Percentiles rank a stretch among this genome's conserved stretches.
phyloP scores from a whole-genome alignment of 441 rosid species.

The Populus hybrid region DNA sequence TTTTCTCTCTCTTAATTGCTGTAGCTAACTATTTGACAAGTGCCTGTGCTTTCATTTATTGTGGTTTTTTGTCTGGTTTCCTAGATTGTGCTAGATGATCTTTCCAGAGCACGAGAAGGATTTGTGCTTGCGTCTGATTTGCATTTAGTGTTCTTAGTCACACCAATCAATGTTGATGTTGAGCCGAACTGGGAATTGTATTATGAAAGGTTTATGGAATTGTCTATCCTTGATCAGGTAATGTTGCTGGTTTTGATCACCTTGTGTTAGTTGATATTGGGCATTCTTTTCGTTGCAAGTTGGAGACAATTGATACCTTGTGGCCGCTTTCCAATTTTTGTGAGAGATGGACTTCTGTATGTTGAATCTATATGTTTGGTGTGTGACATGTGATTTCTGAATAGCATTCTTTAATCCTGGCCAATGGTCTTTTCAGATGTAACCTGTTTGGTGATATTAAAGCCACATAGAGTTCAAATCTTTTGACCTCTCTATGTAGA shows the following conservation, averaged over 20 bases:
- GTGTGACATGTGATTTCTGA: background rate
- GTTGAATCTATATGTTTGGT: background rate
- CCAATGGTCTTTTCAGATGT: background rate
- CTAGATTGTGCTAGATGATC: slow-evolving; percentile 96
- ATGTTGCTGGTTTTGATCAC: slow-evolving; percentile 9
- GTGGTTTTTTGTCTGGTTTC: slow-evolving; percentile 22
- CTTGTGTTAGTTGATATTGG: background rate
- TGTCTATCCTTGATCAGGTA: slow-evolving; percentile 93
- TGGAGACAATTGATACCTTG: background rate
- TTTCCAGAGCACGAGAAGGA: slow-evolving; percentile 95
- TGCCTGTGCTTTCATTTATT: slow-evolving; percentile 9
- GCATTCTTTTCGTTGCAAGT: slow-evolving; percentile 8
- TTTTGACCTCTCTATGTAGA: background rate
- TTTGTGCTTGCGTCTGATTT: slow-evolving; percentile 97
- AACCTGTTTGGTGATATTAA: background rate
- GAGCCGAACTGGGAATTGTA: slow-evolving; percentile 98
- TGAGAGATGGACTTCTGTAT: background rate
- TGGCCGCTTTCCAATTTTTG: background rate
- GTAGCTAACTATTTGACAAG: background rate
- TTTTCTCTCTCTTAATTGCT: slow-evolving; percentile 13
- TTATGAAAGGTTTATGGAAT: slow-evolving; percentile 84
- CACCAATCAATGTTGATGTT: slow-evolving; percentile 92
- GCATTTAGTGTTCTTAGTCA: slow-evolving; percentile 88
- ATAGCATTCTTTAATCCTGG: background rate
- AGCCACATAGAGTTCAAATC: background rate